Base-by-base conservation (phyloP, 495 filamentous ascomycete genomes). In the Podospora appendiculata region DNA sequence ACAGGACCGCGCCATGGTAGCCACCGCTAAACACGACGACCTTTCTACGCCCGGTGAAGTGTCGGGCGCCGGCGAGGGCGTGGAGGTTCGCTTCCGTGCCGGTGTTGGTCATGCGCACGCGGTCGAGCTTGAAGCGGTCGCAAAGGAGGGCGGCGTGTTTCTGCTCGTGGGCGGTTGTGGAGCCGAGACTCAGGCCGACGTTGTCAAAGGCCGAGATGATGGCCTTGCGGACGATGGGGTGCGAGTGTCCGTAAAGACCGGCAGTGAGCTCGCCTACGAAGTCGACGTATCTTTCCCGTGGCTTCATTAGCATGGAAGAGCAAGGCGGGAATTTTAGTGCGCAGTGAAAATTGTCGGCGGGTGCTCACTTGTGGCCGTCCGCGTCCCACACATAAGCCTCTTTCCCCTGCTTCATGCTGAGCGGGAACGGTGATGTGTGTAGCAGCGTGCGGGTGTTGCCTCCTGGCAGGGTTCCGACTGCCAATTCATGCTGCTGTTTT, bases 391-490 rank as follows among this genome's bases (percentile, higher is more conserved):
- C 55, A 18, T 55, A 65, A 47, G 62, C 64, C 2, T 51, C 72
- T 51, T 66, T 54, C 32, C 71, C 76, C 19, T 49, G 69, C 47
- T 57, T 62, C 63, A 76, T 68, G 56, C 63, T 65, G 13, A 84
- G 51, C 0, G 81, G 81, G 51, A 82, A 85, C 0, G 82, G 81
- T 4, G 59, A 60, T n/a, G 70, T 71, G 61, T 83, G 72, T 0
- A 85, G 68, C 2, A 82, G 65, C 3, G 75, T 78, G 14, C 82
- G 67, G 11, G 82, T 85, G 57, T 84, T 85, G 40, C 82, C 82
- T 13, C 82, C 81, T 0, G 82, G 82, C 4, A 83, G 62, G 40
- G 65, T 58, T 34, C 66, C 34, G 17, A 61, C 51, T 16, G 77
- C 75, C 34, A 63, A 51, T 14, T 69, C 59, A 44, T 76, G 68